Base-by-base conservation (phyloP, 2,329 filamentous ascomycete species). In the Trichoderma aggressivum region DNA sequence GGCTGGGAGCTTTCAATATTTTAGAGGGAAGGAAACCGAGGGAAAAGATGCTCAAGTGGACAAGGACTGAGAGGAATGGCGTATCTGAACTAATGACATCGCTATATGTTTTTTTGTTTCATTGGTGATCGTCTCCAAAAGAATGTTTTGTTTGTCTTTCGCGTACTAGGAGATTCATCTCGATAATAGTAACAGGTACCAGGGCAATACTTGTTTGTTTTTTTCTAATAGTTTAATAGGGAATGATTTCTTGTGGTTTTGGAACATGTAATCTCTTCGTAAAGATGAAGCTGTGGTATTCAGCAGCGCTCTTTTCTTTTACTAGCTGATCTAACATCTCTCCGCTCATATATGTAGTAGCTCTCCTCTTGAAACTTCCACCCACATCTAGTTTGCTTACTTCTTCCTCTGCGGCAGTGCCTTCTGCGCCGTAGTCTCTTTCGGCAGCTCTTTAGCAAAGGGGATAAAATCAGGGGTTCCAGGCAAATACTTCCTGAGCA, bases 381-480 rank as follows among this genome's bases (percentile, higher is more conserved):
- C 36, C 21, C 28, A 21, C 39, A 28, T 34, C 14, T 64, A 77
- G 30, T 78, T 77, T n/a, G 71, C 71, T 14, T 78, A 77, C 77
- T 82, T 83, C 60, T 80, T 70, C 34, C 77, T 73, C 64, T 76
- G 74, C 1, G 76, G 73, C 34, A 78, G 65, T 16, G 74, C 77
- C 76, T 80, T 81, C 75, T 75, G 78, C 39, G 75, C 73, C 69
- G 74, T 78, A 4, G 79, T 79, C 75, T 94, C 90, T 82, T 95
- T 94, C 12, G 92, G 90, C 47, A 95, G 85, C 75, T 97, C 95
- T 84, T 94, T 96, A 68, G 90, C 89, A 79, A 92, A 99, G 2
- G 93, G 92, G 73, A 99, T 86, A 82, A 98, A 97, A 63, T 95
- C 94, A 1, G 94, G 94, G 53, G 93, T 87, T 39, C 94, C 95